Percentiles rank a stretch among this genome's conserved stretches.
Conservation (phyloP, 805 yeast species). For the Candida odintsovae region DNA sequence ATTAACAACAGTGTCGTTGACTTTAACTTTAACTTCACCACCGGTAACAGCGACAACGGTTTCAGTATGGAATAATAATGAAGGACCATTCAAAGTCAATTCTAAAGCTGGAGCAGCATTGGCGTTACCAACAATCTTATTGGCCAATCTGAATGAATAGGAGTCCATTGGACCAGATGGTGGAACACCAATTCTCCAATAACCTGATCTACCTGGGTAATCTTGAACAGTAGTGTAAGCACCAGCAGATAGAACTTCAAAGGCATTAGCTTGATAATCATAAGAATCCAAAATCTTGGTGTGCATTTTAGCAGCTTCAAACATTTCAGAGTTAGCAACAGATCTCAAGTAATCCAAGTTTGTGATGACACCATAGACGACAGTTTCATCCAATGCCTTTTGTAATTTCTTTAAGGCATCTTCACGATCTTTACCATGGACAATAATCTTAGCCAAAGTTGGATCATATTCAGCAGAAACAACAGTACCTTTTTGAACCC, state of each 20-base stretch:
- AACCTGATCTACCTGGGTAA: slow-evolving; percentile 83
- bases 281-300: slow-evolving; percentile 84
- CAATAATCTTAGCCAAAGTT: slow-evolving; percentile 92
- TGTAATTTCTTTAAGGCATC: slow-evolving; percentile 78
- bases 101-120: slow-evolving; percentile 83
- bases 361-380: slow-evolving; percentile 81
- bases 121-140: slow-evolving; percentile 85
- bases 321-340: slow-evolving; percentile 79
- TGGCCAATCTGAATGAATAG: slow-evolving; percentile 84
- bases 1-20: slow-evolving; percentile 50
- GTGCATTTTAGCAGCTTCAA: slow-evolving; percentile 74
- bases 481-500: slow-evolving; percentile 87
- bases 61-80: slow-evolving; percentile 76
- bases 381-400: slow-evolving; percentile 80
- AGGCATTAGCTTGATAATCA: slow-evolving; percentile 73
- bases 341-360: slow-evolving; percentile 86
- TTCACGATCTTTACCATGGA: slow-evolving; percentile 81
- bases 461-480: slow-evolving; percentile 95
- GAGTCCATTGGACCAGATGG: slow-evolving; percentile 99
- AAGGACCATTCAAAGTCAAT: slow-evolving; percentile 83
- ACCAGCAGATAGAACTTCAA: slow-evolving; percentile 85
- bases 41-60: slow-evolving; percentile 81
- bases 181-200: slow-evolving; percentile 77
- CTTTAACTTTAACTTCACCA: slow-evolving; percentile 63
- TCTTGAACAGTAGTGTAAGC: slow-evolving; percentile 96